Percentiles rank a stretch among this genome's conserved stretches.
These are phyloP conservation scores for Carallia brachiata DNA, from an alignment of 345 rosid species.

Conservation along the genomic window DNA sequence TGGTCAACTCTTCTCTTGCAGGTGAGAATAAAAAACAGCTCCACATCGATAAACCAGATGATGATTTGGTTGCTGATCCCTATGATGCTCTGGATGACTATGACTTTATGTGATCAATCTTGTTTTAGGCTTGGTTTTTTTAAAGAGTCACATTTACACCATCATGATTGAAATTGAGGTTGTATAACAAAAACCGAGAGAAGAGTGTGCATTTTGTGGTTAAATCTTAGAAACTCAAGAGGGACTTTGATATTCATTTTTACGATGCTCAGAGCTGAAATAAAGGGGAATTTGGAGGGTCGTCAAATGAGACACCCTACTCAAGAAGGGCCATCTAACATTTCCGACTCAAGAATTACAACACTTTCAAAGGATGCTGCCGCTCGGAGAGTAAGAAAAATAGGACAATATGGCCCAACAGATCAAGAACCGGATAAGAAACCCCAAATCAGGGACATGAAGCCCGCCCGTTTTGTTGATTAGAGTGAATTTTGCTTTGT, in stretches of 20 bases:
- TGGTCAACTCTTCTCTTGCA: constrained; percentile 8
- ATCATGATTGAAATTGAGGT: neutral
- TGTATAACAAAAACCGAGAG: neutral
- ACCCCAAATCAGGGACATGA: no score
- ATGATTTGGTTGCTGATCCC: constrained; percentile 52
- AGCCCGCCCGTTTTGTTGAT: no score
- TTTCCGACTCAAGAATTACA: no score
- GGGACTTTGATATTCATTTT: neutral
- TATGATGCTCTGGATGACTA: constrained; percentile 69
- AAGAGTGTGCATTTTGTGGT: neutral
- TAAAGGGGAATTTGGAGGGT: neutral
- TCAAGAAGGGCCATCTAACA: no score
- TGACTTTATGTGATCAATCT: constrained; percentile 71
- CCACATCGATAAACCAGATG: constrained; percentile 68
- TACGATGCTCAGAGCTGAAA: neutral
- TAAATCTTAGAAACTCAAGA: neutral
- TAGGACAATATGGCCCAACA: no score
- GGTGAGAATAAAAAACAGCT: constrained; percentile 86
- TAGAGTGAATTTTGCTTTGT: no score
- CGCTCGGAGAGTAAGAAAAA: no score
- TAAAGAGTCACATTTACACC: constrained; percentile 5
- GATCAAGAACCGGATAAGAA: no score
- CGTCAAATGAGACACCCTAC: neutral
- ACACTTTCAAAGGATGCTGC: no score
- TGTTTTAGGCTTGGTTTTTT: constrained; percentile 3